Evolutionary conservation across 2,329 filamentous ascomycete genomes (phyloP).

Genomic region (Knufia petricola): DNA sequence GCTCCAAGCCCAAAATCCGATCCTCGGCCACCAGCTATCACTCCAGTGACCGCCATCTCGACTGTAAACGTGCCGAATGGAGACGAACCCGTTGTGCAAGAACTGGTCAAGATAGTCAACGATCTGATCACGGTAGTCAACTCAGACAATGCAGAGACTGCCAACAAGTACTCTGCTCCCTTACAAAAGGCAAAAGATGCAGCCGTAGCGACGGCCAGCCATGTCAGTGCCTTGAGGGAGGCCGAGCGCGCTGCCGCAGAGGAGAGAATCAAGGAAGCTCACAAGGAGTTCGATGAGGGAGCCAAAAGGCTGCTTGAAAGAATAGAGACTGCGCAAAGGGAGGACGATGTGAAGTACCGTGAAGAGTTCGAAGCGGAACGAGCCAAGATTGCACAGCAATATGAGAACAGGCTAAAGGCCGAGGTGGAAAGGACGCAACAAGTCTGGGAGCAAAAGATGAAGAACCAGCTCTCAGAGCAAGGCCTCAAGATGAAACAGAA

Average conservation of each 20-base stretch:
- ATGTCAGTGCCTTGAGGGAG: slow-evolving; percentile 65
- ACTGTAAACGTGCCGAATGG: slow-evolving; percentile 65
- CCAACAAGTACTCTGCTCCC: slow-evolving; percentile 65
- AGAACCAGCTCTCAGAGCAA: slow-evolving; percentile 83
- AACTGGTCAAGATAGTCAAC: slow-evolving; percentile 90
- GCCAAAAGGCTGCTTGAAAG: slow-evolving; percentile 79
- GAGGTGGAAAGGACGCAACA: slow-evolving; percentile 71
- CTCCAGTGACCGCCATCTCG: slow-evolving; percentile 59
- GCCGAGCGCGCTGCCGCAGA: slow-evolving; percentile 62
- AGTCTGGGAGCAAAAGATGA: slow-evolving; percentile 70
- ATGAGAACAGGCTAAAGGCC: slow-evolving; percentile 68
- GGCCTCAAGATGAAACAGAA: slow-evolving; percentile 78
- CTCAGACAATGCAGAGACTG: slow-evolving; percentile 53
- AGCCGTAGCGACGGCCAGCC: slow-evolving; percentile 64
- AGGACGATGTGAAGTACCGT: slow-evolving; percentile 73
- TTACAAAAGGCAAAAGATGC: slow-evolving; percentile 80
- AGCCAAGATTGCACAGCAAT: slow-evolving; percentile 64
- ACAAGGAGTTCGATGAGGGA: slow-evolving; percentile 74
- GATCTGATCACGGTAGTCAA: slow-evolving; percentile 91
- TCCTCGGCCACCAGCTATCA: slow-evolving; percentile 30
- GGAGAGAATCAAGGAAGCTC: slow-evolving; percentile 59
- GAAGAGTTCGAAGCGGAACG: slow-evolving; percentile 84
- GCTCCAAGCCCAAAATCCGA: slow-evolving; percentile 25
- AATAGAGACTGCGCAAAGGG: slow-evolving; percentile 72
- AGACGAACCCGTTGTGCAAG: slow-evolving; percentile 79